Evolutionary conservation across 345 rosid genomes (phyloP), one percentile per base, ranked within the genome.

Genomic region (Carallia pectinifolia): DNA sequence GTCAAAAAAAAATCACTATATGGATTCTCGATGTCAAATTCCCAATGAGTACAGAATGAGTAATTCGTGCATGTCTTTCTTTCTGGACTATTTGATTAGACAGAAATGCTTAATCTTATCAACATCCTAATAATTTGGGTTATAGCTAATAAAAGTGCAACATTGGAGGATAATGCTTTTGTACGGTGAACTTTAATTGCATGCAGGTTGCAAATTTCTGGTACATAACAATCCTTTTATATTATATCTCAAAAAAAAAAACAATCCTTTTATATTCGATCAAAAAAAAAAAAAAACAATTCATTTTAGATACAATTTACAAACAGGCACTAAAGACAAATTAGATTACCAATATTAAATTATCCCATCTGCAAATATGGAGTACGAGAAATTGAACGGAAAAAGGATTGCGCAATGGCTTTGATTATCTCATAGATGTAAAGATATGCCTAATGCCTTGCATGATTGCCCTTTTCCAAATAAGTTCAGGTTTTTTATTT

Each of bases 31-130:
- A 23, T 23, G 23, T 23, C 23, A 23, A 23, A 23, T 23, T 23
- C 23, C 23, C 65, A n/a, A 44, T 2, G 6, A 60, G 7, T 58
- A 16, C 27, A 16, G 59, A 16, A 36, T 66, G n/a, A 66, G n/a
- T n/a, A 8, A 30, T 15, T 9, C 39, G 13, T 40, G 48, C 48
- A 66, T 66, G 50, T 37, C 50, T 53, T 74, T 53, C 64, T 61
- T 16, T 13, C 37, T 23, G 54, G 68, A 74, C 68, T 33, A 55
- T 67, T 58, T 74, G 77, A 67, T 68, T 62, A 62, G 77, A 68
- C 77, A 62, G 72, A 48, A 65, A 53, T 50, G 34, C 62, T 48
- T 9, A 10, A 6, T 18, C 10, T 40, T 19, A 67, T 67, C 61
- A 52, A 15, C 15, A 30, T 37, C 65, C 34, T 37, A 66, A 50